Conservation (phyloP, 257 asterid genomes). For the Solanum chmielewskii region DNA sequence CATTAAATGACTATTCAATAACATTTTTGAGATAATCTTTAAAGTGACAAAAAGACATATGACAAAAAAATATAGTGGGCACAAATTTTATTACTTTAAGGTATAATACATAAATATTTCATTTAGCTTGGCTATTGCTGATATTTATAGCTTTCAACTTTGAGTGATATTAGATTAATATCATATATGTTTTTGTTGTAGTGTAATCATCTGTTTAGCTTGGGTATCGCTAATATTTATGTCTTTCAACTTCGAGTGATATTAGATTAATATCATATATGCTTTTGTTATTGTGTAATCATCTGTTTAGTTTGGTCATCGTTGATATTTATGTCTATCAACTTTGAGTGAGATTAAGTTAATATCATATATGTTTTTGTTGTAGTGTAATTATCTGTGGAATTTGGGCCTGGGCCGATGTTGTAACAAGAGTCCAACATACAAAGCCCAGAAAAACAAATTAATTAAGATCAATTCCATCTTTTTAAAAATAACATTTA, state of each 20-base stretch:
- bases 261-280: no score
- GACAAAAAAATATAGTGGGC: background rate
- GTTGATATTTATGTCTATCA: no score
- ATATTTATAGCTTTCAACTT: no score
- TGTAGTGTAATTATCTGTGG: background rate
- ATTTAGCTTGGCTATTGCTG: accelerated
- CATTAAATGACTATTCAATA: background rate
- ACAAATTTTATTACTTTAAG: background rate
- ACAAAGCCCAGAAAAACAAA: background rate
- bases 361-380: background rate
- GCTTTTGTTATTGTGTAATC: background rate
- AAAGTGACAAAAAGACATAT: background rate
- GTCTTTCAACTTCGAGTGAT: no score
- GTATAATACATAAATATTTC: no score
- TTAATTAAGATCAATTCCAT: background rate
- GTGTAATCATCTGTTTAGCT: background rate
- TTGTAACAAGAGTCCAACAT: background rate
- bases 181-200: background rate
- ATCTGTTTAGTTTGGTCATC: no score
- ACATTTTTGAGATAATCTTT: background rate
- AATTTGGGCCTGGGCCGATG: background rate
- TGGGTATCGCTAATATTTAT: no score
- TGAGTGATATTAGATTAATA: background rate
- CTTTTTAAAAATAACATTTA: no score
- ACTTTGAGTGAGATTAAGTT: no score